Conservation (phyloP, 2,329 filamentous ascomycete species). For the Emericellopsis atlantica region DNA sequence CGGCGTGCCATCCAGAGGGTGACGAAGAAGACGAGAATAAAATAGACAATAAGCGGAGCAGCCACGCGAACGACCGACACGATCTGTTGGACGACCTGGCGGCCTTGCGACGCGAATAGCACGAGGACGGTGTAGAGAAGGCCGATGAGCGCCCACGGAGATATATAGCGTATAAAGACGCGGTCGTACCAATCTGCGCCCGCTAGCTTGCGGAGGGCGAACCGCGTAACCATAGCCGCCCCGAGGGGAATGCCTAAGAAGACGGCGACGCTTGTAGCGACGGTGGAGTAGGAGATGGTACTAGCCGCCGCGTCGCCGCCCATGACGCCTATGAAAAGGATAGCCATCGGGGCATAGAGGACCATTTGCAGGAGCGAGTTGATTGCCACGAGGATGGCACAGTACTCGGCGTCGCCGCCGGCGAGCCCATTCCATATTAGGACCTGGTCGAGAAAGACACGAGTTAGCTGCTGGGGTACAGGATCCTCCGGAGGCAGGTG, state of each 20-base stretch:
- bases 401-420: constrained; percentile 69
- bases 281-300: constrained; percentile 45
- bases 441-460: too few species aligned
- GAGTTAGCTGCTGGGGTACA: too few species aligned
- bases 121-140: constrained; percentile 80
- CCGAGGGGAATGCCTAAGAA: constrained; percentile 78
- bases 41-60: constrained; percentile 73
- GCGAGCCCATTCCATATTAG: constrained; percentile 60
- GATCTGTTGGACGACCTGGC: constrained; percentile 68
- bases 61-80: constrained; percentile 71
- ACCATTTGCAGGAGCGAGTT: constrained; percentile 67
- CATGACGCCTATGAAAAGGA: constrained; percentile 61
- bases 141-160: constrained; percentile 69
- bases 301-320: constrained; percentile 26
- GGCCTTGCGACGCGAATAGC: constrained; percentile 72
- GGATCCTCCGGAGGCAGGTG: too few species aligned
- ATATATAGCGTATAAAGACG: constrained; percentile 54
- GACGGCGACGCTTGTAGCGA: constrained; percentile 69
- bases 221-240: constrained; percentile 65
- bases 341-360: constrained; percentile 55
- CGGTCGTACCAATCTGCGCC: constrained; percentile 51
- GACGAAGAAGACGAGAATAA: constrained; percentile 58
- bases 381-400: constrained; percentile 64
- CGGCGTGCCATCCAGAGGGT: constrained; percentile 50
- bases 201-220: constrained; percentile 41